phyloP scores from a whole-genome alignment of 2,329 filamentous ascomycete genomes.

The Aspergillus melleus region DNA sequence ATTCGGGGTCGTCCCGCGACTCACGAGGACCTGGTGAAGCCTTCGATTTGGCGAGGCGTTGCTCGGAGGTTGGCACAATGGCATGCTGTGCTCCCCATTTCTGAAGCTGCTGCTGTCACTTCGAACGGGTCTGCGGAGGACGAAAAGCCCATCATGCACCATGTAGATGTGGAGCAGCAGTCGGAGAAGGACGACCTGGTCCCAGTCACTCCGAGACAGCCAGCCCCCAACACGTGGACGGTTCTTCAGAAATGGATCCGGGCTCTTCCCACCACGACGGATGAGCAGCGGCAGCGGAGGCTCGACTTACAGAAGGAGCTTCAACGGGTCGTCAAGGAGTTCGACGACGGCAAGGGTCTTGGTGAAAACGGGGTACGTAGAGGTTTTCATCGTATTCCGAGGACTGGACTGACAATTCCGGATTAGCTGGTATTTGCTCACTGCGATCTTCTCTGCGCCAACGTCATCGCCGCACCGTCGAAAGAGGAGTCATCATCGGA shows the following conservation, averaged over 20 bases:
- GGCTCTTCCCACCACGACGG: slow-evolving; percentile 73
- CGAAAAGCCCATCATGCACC: slow-evolving; percentile 16
- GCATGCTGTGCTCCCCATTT: slow-evolving; percentile 72
- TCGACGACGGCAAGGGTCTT: slow-evolving; percentile 75
- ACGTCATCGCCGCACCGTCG: slow-evolving; percentile 77
- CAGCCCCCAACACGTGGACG: slow-evolving; percentile 86
- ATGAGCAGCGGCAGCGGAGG: slow-evolving; percentile 67
- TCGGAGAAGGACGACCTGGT: slow-evolving; percentile 17
- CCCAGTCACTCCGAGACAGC: slow-evolving; percentile 62
- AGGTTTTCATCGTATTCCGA: slow-evolving; percentile 3
- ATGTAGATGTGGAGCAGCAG: slow-evolving; percentile 21
- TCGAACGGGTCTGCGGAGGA: slow-evolving; percentile 17
- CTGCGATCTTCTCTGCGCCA: slow-evolving; percentile 93
- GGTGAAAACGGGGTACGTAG: slow-evolving; percentile 67
- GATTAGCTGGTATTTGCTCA: slow-evolving; percentile 83
- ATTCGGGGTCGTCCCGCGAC: slow-evolving; percentile 78
- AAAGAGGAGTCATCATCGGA: slow-evolving; percentile 28
- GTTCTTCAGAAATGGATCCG: slow-evolving; percentile 95
- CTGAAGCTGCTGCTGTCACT: slow-evolving; percentile 46
- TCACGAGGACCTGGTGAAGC: slow-evolving; percentile 74
- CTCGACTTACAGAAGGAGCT: slow-evolving; percentile 72
- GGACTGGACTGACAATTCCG: background rate
- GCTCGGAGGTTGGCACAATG: slow-evolving; percentile 85
- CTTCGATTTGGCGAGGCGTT: slow-evolving; percentile 77
- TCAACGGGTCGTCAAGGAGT: slow-evolving; percentile 64